Base-by-base conservation (phyloP, 768 basidiomycete species). In the Macrocybe gigantea region DNA sequence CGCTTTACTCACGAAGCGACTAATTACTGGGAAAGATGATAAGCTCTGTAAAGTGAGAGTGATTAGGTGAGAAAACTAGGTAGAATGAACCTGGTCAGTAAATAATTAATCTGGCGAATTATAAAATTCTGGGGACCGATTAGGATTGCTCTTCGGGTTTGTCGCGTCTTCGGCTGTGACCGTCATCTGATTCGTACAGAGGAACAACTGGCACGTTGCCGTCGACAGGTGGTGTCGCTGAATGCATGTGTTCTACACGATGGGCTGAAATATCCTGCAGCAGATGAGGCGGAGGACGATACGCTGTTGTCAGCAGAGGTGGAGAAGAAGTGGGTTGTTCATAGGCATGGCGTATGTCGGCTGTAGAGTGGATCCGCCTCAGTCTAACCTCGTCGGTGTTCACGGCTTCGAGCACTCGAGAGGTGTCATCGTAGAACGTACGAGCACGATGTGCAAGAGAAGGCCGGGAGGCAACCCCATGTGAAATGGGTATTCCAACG, bases 241-340 rank as follows among this genome's bases (percentile, higher is more conserved):
- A 47, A 38, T 36, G 11, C 22, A 40, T 41, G 22, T 46, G 49
- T 15, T 50, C 48, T 7, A 14, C 30, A 7, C 53, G 44, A 3
- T 39, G 15, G 10, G 42, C 22, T 32, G 40, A 35, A 38, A 44
- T 47, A 45, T 52, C 38, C 30, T 36, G 34, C 12, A 54, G 44
- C 29, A 56, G 38, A 38, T 60, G 55, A 14, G 55, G 46, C 12
- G 54, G 54, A 4, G 61, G 59, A 41, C 60, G 57, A 43, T 64
- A 64, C 3, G 63, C 58, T 6, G 60, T 61, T 9, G 59, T 62
- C 38, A 65, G 49, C 29, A 64, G 56, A 5, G 62, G 63, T 7
- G 59, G 59, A 12, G 62, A 62, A 15, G 55, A 55, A 10, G 56
- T 53, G 29, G 41, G 32, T 37, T 53, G 50, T 14, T 48, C 29